Percentiles rank a stretch among this genome's conserved stretches.
phyloP scores from a whole-genome alignment of 1,284 basidiomycete species.

The Leccinum colubrinum region DNA sequence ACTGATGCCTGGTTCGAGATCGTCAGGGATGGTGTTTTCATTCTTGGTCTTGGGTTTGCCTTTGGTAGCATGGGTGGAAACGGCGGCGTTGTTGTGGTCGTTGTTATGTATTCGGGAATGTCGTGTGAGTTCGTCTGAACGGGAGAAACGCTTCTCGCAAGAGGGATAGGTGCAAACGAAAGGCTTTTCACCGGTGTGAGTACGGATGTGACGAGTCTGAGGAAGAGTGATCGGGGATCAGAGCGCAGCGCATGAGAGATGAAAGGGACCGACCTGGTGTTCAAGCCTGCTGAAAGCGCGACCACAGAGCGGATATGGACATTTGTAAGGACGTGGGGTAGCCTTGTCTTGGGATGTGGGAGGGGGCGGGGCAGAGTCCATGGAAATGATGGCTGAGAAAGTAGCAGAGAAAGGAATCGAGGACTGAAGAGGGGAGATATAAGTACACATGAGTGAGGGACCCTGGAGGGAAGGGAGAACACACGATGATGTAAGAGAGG shows the following conservation, averaged over 20 bases:
- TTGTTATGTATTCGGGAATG: slow-evolving; percentile 92
- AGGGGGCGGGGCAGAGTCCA: slow-evolving; percentile 21
- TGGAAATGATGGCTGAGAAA: slow-evolving; percentile 19
- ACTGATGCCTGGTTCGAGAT: slow-evolving; percentile 28
- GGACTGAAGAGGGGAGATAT: slow-evolving; percentile 24
- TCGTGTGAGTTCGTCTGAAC: slow-evolving; percentile 95
- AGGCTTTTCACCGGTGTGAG: slow-evolving; percentile 97
- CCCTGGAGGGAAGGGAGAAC: slow-evolving; percentile 19
- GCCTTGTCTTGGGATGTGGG: slow-evolving; percentile 44
- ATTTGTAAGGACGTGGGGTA: slow-evolving; percentile 88
- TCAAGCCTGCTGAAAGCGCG: slow-evolving; percentile 90
- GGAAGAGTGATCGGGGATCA: slow-evolving; percentile 18
- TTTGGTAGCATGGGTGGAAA: slow-evolving; percentile 29
- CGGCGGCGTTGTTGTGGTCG: slow-evolving; percentile 37
- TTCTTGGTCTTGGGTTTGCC: slow-evolving; percentile 34
- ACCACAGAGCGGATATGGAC: slow-evolving; percentile 89
- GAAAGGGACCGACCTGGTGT: slow-evolving; percentile 70
- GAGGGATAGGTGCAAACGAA: slow-evolving; percentile 90
- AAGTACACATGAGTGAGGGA: slow-evolving; percentile 27
- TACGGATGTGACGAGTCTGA: slow-evolving; percentile 96
- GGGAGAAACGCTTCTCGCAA: slow-evolving; percentile 98
- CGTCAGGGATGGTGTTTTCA: slow-evolving; percentile 38
- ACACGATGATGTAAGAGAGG: slow-evolving; percentile 21
- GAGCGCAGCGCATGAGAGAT: slow-evolving; percentile 13
- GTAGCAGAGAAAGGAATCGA: slow-evolving; percentile 19